phyloP scores from a whole-genome alignment of 176 grass and related monocot species.

The Thinopyrum elongatum region DNA sequence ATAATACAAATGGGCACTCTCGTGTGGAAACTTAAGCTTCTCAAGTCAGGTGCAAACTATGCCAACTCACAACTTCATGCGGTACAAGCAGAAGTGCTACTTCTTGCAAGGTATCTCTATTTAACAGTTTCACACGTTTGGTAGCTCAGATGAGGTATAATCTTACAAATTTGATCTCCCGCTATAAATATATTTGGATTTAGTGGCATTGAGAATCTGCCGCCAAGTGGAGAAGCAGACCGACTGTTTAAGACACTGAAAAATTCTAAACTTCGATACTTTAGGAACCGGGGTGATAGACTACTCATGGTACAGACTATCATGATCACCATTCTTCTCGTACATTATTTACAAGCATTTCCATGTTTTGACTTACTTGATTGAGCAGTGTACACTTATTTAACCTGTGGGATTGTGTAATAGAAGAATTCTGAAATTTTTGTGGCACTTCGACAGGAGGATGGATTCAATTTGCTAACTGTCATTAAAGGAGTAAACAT shows the following conservation, averaged over 20 bases:
- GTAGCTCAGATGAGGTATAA: background rate
- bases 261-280: constrained; percentile 62
- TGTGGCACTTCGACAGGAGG: constrained; percentile 44
- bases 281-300: constrained; percentile 53
- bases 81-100: constrained; percentile 58
- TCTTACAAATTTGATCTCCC: background rate
- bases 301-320: constrained; percentile 52
- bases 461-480: constrained; percentile 61
- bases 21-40: constrained; percentile 68
- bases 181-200: constrained; percentile 14
- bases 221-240: constrained; percentile 64
- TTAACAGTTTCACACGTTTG: background rate
- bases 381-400: background rate
- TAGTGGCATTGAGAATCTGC: constrained; percentile 58
- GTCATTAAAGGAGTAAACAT: constrained; percentile 57
- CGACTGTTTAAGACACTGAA: constrained; percentile 52
- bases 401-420: background rate
- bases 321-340: background rate
- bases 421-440: background rate
- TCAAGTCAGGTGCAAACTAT: constrained; percentile 64
- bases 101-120: constrained; percentile 57
- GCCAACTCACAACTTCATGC: constrained; percentile 60
- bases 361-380: background rate
- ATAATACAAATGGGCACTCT: constrained; percentile 54
- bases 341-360: background rate